Conservation (phyloP, 768 basidiomycete genomes). For the Phanerodontia chrysosporium region DNA sequence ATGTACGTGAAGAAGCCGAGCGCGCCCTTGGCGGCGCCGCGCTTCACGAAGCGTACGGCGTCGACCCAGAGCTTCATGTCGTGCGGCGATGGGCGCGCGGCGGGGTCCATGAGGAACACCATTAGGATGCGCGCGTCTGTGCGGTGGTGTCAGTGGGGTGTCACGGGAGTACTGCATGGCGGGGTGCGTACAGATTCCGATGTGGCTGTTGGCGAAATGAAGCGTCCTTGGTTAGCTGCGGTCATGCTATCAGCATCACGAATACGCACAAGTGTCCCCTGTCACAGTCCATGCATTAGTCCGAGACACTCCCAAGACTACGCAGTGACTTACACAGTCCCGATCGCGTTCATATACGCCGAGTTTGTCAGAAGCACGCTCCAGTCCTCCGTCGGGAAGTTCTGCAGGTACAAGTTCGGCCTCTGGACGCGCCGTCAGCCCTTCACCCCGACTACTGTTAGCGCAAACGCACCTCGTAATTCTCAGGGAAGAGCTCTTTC, state of each 20-base stretch:
- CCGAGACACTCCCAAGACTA: not conserved
- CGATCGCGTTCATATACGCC: slow-evolving; percentile 46
- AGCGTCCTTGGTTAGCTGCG: not conserved
- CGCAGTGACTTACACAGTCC: slow-evolving; percentile 22
- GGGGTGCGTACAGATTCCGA: slow-evolving; percentile 44
- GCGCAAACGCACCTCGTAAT: slow-evolving; percentile 32
- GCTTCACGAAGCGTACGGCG: slow-evolving; percentile 45
- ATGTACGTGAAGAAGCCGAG: slow-evolving; percentile 55
- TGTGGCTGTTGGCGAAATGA: slow-evolving; percentile 33
- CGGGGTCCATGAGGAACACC: slow-evolving; percentile 42
- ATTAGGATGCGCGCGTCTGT: slow-evolving; percentile 46
- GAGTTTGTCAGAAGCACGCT: slow-evolving; percentile 48
- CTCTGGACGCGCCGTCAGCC: slow-evolving; percentile 22
- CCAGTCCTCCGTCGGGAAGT: slow-evolving; percentile 53
- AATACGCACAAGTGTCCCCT: slow-evolving; percentile 40
- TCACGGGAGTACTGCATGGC: not conserved
- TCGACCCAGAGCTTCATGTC: slow-evolving; percentile 60
- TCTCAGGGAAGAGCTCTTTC: slow-evolving; percentile 45
- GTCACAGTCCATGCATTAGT: not conserved
- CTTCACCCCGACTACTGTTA: not conserved
- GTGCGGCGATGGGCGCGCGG: slow-evolving; percentile 38
- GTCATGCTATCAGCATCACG: not conserved
- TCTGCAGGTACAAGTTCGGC: slow-evolving; percentile 50
- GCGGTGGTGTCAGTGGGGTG: not conserved
- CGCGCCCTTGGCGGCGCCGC: slow-evolving; percentile 41